phyloP scores from a whole-genome alignment of 805 yeast species.

The Candida odintsovae region DNA sequence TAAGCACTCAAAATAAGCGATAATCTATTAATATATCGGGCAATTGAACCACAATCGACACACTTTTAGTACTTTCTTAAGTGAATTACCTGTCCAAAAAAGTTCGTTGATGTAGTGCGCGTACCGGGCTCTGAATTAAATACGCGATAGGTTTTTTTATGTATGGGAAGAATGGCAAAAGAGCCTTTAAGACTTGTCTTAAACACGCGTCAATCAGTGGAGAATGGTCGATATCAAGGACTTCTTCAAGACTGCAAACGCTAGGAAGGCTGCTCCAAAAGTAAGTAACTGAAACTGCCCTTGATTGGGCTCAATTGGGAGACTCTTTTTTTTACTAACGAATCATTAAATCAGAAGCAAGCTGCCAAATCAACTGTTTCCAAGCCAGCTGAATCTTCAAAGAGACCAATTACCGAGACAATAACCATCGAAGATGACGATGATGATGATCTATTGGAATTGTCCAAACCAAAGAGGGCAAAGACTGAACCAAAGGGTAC shows the following conservation, averaged over 20 bases:
- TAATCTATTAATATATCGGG: not conserved
- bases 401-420: slow-evolving; percentile 8
- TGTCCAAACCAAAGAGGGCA: slow-evolving; percentile 7
- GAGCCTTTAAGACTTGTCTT: not conserved
- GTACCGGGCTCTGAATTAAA: too few species aligned
- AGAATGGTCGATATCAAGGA: slow-evolving; percentile 33
- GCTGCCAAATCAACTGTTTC: slow-evolving; percentile 1
- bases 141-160: too few species aligned
- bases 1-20: not conserved
- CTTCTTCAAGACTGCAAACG: slow-evolving; percentile 27
- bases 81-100: not conserved
- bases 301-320: not conserved
- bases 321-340: not conserved
- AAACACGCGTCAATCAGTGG: not conserved
- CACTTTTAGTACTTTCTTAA: too few species aligned
- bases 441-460: slow-evolving; percentile 13
- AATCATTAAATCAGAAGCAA: not conserved
- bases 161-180: not conserved
- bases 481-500: slow-evolving; percentile 2
- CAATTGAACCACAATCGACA: too few species aligned
- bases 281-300: slow-evolving; percentile 2
- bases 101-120: not conserved
- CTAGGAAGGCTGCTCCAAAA: slow-evolving; percentile 9
- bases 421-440: slow-evolving; percentile 23
- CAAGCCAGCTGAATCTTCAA: not conserved